A percentile compares a stretch with the other conserved stretches of the same genome.
These are phyloP conservation scores for Saccharomycopsis fermentans DNA, from an alignment of 805 yeast species.

Conservation along the genomic window DNA sequence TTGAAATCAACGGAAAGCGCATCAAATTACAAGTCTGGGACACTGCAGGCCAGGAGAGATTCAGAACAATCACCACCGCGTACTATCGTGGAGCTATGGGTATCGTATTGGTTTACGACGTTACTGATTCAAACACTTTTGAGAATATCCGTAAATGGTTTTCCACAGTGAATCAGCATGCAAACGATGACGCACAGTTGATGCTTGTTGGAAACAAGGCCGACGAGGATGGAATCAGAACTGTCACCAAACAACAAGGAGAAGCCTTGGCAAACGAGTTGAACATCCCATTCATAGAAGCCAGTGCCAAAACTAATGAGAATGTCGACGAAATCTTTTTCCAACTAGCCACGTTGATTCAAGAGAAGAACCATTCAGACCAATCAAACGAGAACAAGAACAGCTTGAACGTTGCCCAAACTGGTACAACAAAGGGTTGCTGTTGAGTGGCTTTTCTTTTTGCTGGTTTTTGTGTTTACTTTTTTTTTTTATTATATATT, in stretches of 20 bases:
- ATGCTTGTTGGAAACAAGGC: conserved; percentile 93
- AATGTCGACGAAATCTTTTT: conserved; percentile 90
- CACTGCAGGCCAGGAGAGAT: conserved; percentile 98
- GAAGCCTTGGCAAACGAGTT: conserved; percentile 77
- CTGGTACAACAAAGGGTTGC: conserved; percentile 8
- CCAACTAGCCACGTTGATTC: conserved; percentile 77
- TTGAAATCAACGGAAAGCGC: conserved; percentile 92
- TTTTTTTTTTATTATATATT: background rate
- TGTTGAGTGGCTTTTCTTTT: conserved; percentile 1
- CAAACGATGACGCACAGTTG: conserved; percentile 90
- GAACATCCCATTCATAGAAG: conserved; percentile 87
- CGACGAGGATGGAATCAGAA: conserved; percentile 82
- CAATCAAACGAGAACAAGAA: conserved; percentile 23
- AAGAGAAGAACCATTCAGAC: conserved; percentile 55
- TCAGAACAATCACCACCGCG: conserved; percentile 94
- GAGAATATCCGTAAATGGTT: conserved; percentile 92
- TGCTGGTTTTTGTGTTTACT: background rate
- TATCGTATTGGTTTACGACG: conserved; percentile 74
- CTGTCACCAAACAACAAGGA: conserved; percentile 84
- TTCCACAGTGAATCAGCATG: conserved; percentile 92
- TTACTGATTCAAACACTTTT: conserved; percentile 83
- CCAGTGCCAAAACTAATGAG: conserved; percentile 87
- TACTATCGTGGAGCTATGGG: conserved; percentile 92
- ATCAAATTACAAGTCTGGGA: conserved; percentile 99
- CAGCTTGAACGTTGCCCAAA: conserved; percentile 16